Percentiles rank a stretch among this genome's conserved stretches.
Evolutionary conservation across 176 grass and related monocot species (phyloP).

Genomic region (Saccharum officinarum): DNA sequence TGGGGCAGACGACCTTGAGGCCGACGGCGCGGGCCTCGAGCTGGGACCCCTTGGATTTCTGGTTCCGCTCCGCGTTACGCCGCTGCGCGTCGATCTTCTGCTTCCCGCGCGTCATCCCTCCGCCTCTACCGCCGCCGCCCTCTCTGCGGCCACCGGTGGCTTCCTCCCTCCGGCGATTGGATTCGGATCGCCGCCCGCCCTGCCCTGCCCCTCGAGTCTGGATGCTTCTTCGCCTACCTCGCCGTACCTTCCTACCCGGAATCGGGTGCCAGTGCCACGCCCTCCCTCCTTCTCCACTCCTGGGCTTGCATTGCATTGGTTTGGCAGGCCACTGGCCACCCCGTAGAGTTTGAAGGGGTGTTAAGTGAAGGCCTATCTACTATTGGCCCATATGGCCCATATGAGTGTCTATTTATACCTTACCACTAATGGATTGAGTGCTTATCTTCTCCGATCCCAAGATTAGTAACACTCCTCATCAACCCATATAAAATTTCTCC

Average conservation of each 20-base stretch:
- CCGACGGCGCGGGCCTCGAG: conserved; percentile 86
- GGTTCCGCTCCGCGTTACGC: conserved; percentile 84
- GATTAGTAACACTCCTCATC: too few species aligned
- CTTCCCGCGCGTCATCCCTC: conserved; percentile 85
- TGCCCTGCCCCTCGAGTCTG: neutral
- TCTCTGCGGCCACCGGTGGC: neutral
- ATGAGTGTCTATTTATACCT: too few species aligned
- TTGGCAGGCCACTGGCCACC: too few species aligned
- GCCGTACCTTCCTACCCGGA: neutral
- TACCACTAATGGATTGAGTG: too few species aligned
- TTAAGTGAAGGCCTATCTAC: too few species aligned
- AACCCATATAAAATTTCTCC: too few species aligned
- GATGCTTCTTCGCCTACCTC: neutral
- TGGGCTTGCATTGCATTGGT: neutral
- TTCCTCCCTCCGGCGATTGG: neutral
- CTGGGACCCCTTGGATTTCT: conserved; percentile 93
- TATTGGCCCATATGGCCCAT: too few species aligned
- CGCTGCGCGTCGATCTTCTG: conserved; percentile 98
- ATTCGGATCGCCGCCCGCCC: neutral
- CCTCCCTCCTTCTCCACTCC: too few species aligned
- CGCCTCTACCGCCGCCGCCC: neutral
- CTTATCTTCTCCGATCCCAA: too few species aligned
- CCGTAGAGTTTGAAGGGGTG: too few species aligned
- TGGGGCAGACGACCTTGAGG: conserved; percentile 88
- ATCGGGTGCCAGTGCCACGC: neutral